These are phyloP conservation scores for Thelonectria blattea DNA, from an alignment of 2,329 filamentous ascomycete species.

Conservation along the genomic window DNA sequence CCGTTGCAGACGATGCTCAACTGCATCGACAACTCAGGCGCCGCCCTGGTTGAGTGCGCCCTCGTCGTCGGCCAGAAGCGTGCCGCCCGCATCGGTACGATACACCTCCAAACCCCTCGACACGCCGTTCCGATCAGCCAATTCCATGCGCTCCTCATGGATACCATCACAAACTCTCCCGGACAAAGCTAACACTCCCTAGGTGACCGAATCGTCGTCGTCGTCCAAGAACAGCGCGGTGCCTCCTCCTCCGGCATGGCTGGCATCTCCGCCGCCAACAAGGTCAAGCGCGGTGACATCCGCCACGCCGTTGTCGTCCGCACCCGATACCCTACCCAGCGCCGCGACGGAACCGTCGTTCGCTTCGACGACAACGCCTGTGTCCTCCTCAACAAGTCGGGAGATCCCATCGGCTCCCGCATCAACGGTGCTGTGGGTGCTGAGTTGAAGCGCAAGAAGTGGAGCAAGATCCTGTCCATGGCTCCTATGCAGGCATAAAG, in stretches of 20 bases:
- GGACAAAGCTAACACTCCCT: slow-evolving; percentile 16
- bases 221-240: slow-evolving; percentile 95
- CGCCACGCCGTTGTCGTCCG: slow-evolving; percentile 95
- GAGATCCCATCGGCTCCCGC: slow-evolving; percentile 91
- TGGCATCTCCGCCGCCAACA: slow-evolving; percentile 77
- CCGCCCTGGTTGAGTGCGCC: slow-evolving; percentile 94
- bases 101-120: slow-evolving; percentile 1
- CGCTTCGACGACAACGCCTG: slow-evolving; percentile 98
- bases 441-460: slow-evolving; percentile 89
- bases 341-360: slow-evolving; percentile 87
- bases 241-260: slow-evolving; percentile 74
- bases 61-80: slow-evolving; percentile 91
- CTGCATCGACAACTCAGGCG: slow-evolving; percentile 99
- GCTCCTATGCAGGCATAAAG: slow-evolving; percentile 71
- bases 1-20: slow-evolving; percentile 83
- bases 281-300: slow-evolving; percentile 95
- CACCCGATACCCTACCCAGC: slow-evolving; percentile 84
- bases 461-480: slow-evolving; percentile 97
- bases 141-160: neutral
- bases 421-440: slow-evolving; percentile 90
- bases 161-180: neutral
- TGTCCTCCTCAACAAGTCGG: slow-evolving; percentile 94
- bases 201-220: slow-evolving; percentile 97
- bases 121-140: slow-evolving; percentile 6
- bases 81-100: slow-evolving; percentile 84